Evolutionary conservation across 768 basidiomycete species (phyloP).

Genomic region (Leccinum ochraceum): DNA sequence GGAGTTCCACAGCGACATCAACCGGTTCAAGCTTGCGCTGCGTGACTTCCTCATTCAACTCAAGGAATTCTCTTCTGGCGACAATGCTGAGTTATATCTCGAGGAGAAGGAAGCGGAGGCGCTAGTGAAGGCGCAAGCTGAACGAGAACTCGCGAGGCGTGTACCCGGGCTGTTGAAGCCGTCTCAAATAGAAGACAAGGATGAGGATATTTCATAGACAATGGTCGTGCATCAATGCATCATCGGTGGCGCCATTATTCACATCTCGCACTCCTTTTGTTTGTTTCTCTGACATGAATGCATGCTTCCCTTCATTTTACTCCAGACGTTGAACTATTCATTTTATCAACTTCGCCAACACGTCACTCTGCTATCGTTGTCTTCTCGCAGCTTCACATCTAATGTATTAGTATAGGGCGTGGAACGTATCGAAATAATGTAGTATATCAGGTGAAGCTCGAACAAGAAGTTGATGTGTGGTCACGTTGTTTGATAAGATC

Average conservation of each 20-base stretch:
- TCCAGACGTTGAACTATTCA: conserved; percentile 33
- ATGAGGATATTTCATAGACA: conserved; percentile 65
- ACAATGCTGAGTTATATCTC: conserved; percentile 88
- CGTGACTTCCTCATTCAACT: conserved; percentile 98
- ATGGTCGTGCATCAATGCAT: conserved; percentile 28
- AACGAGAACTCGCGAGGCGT: conserved; percentile 85
- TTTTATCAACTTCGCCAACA: conserved; percentile 20
- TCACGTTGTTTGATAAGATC: conserved; percentile 18
- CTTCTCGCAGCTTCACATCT: conserved; percentile 33
- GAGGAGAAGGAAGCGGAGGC: conserved; percentile 94
- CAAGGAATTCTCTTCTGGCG: conserved; percentile 92
- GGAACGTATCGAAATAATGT: conserved; percentile 33
- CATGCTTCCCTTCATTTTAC: conserved; percentile 22
- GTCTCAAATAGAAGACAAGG: conserved; percentile 90
- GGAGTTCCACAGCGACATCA: conserved; percentile 77
- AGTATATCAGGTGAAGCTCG: conserved; percentile 23
- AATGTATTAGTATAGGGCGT: conserved; percentile 39
- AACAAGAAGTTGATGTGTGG: background rate
- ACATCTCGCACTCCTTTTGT: conserved; percentile 17
- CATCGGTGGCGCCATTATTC: conserved; percentile 24
- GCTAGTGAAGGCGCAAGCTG: conserved; percentile 74
- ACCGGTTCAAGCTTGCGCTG: conserved; percentile 89
- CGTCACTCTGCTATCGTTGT: conserved; percentile 34
- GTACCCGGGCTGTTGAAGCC: conserved; percentile 99
- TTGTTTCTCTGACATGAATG: conserved; percentile 35